Base-by-base conservation (phyloP, 164 flowering plant genomes). In the Magnolia sinica region DNA sequence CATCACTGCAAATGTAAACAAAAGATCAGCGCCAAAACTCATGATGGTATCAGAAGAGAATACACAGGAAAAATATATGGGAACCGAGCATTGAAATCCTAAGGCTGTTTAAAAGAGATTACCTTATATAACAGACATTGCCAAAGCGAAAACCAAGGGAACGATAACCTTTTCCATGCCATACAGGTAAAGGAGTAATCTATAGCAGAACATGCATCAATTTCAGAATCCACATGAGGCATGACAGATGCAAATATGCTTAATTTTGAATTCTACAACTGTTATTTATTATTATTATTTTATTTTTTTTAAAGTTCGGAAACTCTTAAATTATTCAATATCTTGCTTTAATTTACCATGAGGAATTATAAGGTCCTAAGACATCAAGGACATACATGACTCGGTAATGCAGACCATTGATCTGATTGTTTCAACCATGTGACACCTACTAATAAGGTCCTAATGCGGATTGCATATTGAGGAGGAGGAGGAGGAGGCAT, bases 131-230 rank as follows among this genome's bases (percentile, higher is more conserved):
- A 78, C 97, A 95, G 71, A 91, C 74, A 66, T 95, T 89, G 22
- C 98, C 99, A 85, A 95, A 93, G 50, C 95, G 96, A 83, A 89
- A 95, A 76, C 99, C 99, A 83, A 95, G 90, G 14, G 99, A 95
- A 64, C 95, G 91, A 81, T 93, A 95, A 75, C 84, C 90, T 74
- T 64, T 75, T 31, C 99, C 98, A 87, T 93, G 99, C 99, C 99
- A 95, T 72, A 95, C 98, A 50, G 98, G 98, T 86, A 95, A 86
- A 75, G 98, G 99, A 73, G 89, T 93, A 76, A 95, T 50, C 99
- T 95, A 89, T 77, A 81, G 77, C 64, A 68, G 73, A 55, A 50
- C 8, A 76, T 76, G 63, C 37, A 79, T 6, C 23, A 27, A 70
- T 8, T 64, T 74, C 49, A 74, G 64, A 70, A 59, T 18, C 20